Conservation (phyloP, 164 flowering plant species). For the Magnolia changhungtana region DNA sequence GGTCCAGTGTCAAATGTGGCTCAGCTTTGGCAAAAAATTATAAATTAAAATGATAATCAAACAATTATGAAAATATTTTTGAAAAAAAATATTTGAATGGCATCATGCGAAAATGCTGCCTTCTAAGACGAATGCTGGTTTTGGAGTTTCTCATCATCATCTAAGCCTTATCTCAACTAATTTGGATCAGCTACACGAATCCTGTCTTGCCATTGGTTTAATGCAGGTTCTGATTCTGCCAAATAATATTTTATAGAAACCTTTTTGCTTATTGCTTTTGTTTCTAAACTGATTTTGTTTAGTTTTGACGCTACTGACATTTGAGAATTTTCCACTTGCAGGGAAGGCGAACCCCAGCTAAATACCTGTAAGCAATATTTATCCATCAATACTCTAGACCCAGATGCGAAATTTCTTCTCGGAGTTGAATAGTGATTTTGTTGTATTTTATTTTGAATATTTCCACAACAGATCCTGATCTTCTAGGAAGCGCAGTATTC, state of each 20-base stretch:
- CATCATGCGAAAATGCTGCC: too few relatives aligned
- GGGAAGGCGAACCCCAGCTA: constrained; percentile 17
- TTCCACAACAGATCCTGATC: constrained; percentile 13
- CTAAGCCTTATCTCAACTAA: too few relatives aligned
- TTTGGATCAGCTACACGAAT: too few relatives aligned
- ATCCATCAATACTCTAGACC: neutral
- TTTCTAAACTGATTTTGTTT: neutral
- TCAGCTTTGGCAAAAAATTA: too few relatives aligned
- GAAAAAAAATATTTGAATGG: too few relatives aligned
- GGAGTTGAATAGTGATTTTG: neutral
- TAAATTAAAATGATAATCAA: too few relatives aligned
- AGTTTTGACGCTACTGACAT: neutral
- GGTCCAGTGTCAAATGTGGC: too few relatives aligned
- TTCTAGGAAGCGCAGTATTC: constrained; percentile 36
- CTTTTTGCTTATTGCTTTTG: neutral
- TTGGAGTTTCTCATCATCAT: too few relatives aligned
- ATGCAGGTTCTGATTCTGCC: neutral
- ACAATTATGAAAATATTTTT: too few relatives aligned
- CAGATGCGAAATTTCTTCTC: neutral
- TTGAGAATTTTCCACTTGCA: constrained; percentile 8
- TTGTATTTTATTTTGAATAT: too few relatives aligned
- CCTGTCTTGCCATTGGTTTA: too few relatives aligned
- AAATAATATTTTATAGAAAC: neutral
- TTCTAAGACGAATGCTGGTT: too few relatives aligned
- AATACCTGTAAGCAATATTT: constrained; percentile 15